A percentile compares a stretch with the other conserved stretches of the same genome.
Evolutionary conservation across 2,329 filamentous ascomycete genomes (phyloP).

Genomic region (Diaporthe citriasiana): DNA sequence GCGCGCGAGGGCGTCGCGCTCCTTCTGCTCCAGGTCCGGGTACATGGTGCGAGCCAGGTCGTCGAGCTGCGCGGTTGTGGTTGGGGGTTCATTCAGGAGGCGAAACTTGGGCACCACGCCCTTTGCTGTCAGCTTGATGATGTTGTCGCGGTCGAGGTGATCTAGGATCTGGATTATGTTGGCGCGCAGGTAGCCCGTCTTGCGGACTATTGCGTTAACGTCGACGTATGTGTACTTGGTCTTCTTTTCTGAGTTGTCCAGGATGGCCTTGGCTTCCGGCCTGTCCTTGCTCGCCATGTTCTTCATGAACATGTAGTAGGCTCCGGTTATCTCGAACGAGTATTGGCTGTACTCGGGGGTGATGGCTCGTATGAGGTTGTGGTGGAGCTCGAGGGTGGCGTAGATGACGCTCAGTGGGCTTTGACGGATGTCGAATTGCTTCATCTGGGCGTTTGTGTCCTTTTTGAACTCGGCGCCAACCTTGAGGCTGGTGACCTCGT

Average conservation of each 20-base stretch:
- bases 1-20: constrained; percentile 66
- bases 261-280: constrained; percentile 60
- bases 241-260: constrained; percentile 55
- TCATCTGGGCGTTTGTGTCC: constrained; percentile 60
- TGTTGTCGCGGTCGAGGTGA: constrained; percentile 62
- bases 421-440: constrained; percentile 66
- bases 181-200: constrained; percentile 54
- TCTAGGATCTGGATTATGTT: constrained; percentile 69
- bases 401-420: constrained; percentile 68
- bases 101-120: constrained; percentile 69
- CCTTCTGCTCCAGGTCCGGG: constrained; percentile 63
- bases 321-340: constrained; percentile 58
- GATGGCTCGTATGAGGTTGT: constrained; percentile 67
- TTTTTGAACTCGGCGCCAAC: constrained; percentile 61
- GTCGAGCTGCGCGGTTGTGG: constrained; percentile 56
- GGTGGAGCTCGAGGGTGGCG: constrained; percentile 72
- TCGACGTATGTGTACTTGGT: constrained; percentile 63
- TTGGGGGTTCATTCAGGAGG: constrained; percentile 62
- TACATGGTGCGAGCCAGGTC: constrained; percentile 63
- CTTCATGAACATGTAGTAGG: constrained; percentile 50
- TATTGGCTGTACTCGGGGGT: constrained; percentile 71
- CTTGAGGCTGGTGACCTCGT: constrained; percentile 49
- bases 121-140: constrained; percentile 64
- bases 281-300: constrained; percentile 53
- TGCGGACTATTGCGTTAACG: constrained; percentile 56